Base-by-base conservation (phyloP, 2,329 filamentous ascomycete genomes). In the Arthrobotrys sinensis region DNA sequence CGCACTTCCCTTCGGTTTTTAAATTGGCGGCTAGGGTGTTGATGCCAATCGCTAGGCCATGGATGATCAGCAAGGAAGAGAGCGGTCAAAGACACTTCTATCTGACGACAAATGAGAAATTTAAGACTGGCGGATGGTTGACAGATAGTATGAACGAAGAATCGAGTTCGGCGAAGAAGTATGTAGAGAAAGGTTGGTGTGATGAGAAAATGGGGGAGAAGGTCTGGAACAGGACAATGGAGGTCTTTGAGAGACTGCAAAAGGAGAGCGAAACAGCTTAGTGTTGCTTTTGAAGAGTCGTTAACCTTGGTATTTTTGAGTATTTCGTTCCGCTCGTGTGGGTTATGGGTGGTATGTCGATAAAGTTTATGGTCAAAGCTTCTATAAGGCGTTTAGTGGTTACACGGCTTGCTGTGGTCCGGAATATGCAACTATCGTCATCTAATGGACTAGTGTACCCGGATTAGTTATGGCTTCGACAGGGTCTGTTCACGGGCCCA, bases 1-100 rank as follows among this genome's bases (percentile, higher is more conserved):
- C 73, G 1, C 79, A 81, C 1, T 78, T 86, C 0, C 85, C 85
- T 0, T 81, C 81, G 82, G 82, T 83, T 48, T 11, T 83, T 4
- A 82, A 82, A 4, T 16, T 80, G 0, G 28, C 76, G 3, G 28
- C 63, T 0, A 52, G 73, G 7, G 62, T 81, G 0, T 3, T 83
- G 11, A 60, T 14, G 3, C 68, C 53, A 2, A 0, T 85, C 6
- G 2, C 84, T 7, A 73, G 57, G 50, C 63, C 50, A 21, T 72
- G 80, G 10, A 62, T 79, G 12, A 79, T 72, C 1, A 71, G 60
- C 10, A 34, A 68, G 10, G 79, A 63, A 64, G 81, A 82, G 14
- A 76, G 65, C 28, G 81, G 81, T 1, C 57, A 80, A 28, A 78
- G 81, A 14, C 79, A 82, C 34, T 62, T 71, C 45, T 81, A 65